These are phyloP conservation scores for Prunus davidiana DNA, from an alignment of 306 rosid genomes.

Conservation along the genomic window DNA sequence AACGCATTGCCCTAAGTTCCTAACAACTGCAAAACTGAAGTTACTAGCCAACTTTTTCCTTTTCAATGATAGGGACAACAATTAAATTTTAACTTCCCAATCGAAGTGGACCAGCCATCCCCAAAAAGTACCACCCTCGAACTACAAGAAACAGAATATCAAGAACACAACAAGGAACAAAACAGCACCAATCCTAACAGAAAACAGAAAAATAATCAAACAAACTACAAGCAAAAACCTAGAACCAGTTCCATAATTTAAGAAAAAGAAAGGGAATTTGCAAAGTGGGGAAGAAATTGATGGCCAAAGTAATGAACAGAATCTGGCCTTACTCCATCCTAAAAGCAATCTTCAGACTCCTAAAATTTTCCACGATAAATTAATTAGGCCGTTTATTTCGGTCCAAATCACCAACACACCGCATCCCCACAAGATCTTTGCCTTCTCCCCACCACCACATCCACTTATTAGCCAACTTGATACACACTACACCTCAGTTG, in stretches of 20 bases:
- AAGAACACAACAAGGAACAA: neutral
- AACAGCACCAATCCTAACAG: neutral
- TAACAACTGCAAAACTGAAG: neutral
- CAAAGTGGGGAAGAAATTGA: neutral
- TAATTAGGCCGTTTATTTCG: neutral
- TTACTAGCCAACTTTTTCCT: neutral
- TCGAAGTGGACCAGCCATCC: neutral
- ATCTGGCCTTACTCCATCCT: neutral
- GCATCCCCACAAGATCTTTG: neutral
- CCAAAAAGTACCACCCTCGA: neutral
- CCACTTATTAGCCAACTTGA: neutral
- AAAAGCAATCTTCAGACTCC: neutral
- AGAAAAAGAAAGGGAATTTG: neutral
- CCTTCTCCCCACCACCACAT: neutral
- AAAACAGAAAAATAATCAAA: neutral
- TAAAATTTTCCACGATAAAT: neutral
- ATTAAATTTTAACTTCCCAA: neutral
- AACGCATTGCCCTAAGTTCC: constrained; percentile 3
- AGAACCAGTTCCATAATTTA: neutral
- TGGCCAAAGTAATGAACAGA: neutral
- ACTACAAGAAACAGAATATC: neutral
- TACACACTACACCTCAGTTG: neutral
- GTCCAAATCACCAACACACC: neutral
- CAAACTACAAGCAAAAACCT: neutral
- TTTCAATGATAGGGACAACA: neutral